Evolutionary conservation across 345 rosid genomes (phyloP), one percentile per base, ranked within the genome.

Genomic region (Populus nigra): DNA sequence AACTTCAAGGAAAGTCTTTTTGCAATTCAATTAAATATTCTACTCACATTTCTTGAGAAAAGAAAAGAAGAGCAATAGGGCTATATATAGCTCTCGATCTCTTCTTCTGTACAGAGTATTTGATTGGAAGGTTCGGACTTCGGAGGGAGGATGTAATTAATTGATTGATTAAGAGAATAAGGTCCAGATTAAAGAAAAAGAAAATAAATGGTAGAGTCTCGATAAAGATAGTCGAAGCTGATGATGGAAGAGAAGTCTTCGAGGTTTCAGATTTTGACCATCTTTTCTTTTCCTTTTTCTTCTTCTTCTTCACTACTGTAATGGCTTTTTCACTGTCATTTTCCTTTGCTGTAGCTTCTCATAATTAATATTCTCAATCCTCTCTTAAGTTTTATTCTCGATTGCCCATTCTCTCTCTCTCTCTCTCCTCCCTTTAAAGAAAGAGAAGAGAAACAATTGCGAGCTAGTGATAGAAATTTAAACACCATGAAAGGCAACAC

Each of bases 221-320:
- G 83, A 87, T 83, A 83, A 79, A 87, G 78, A 78, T 31, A 78
- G 88, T 78, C 69, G 87, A 85, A 84, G 84, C 69, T 88, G 88
- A 86, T 83, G 87, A 85, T 83, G 87, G 88, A 81, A 80, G 82
- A 83, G 80, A 86, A 84, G 85, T 83, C 81, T 85, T 87, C 82
- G 86, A 88, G 89, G 88, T 87, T 72, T 84, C 81, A 80, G 83
- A 85, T 85, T 86, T 91, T 86, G 89, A 91, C 91, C 94, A 83
- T 82, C 86, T 86, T 87, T 88, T 82, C 74, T 50, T 81, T 81
- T 81, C 80, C 75, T 81, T 85, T 23, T 59, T n/a, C 65, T 83
- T 80, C 67, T 76, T 33, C 36, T 33, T 76, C 69, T 57, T 68
- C 73, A 22, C 61, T 38, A 62, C 88, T 81, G 84, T 85, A 35